Percentiles rank a stretch among this genome's conserved stretches.
Conservation (phyloP, 2,329 filamentous ascomycete species). For the Purpureocillium lavendulum region DNA sequence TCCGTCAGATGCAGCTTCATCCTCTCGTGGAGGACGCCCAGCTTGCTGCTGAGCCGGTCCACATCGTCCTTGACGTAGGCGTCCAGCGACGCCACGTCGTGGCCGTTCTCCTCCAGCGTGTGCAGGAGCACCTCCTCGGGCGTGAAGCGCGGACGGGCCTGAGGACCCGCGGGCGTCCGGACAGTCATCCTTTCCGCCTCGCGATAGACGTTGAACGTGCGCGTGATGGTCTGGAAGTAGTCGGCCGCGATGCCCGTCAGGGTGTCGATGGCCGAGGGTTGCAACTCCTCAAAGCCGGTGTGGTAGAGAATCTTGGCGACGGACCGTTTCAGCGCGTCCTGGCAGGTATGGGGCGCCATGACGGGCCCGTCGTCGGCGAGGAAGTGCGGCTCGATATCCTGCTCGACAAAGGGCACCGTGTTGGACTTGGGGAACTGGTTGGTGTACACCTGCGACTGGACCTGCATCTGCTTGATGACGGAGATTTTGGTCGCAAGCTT, state of each 20-base stretch:
- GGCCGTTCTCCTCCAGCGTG: conserved; percentile 73
- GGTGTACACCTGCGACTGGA: conserved; percentile 93
- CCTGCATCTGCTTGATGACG: conserved; percentile 98
- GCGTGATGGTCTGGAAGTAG: conserved; percentile 79
- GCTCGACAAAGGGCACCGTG: conserved; percentile 77
- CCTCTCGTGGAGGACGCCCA: conserved; percentile 80
- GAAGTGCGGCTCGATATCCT: conserved; percentile 81
- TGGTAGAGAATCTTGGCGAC: conserved; percentile 95
- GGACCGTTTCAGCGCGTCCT: conserved; percentile 78
- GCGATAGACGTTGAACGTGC: conserved; percentile 72
- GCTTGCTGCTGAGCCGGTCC: conserved; percentile 73
- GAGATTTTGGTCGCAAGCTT: conserved; percentile 95
- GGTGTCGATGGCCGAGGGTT: conserved; percentile 85
- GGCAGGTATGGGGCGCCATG: conserved; percentile 75
- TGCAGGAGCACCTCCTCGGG: conserved; percentile 83
- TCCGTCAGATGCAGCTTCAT: conserved; percentile 94
- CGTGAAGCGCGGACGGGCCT: conserved; percentile 59
- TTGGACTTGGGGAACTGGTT: conserved; percentile 98
- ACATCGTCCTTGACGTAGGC: conserved; percentile 87
- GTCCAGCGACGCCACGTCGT: conserved; percentile 74
- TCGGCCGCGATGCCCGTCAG: conserved; percentile 84
- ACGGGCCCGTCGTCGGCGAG: conserved; percentile 82
- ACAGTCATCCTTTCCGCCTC: conserved; percentile 71
- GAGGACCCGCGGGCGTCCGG: conserved; percentile 30
- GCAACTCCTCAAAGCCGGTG: conserved; percentile 92